Evolutionary conservation across 495 filamentous ascomycete genomes (phyloP).

Genomic region (Xylaria telfairii): DNA sequence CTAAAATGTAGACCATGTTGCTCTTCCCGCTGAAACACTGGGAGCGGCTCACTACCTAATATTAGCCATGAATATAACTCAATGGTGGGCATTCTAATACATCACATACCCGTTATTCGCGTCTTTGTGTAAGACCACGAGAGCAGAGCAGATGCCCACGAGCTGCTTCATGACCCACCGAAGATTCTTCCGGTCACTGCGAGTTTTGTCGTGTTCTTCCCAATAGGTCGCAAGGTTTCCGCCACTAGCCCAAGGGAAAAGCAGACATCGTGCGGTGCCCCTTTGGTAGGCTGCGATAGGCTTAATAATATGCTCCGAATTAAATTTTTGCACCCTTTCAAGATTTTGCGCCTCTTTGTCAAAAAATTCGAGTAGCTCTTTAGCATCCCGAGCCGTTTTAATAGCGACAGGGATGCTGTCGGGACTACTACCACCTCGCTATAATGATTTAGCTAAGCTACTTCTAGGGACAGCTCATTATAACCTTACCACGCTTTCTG

Average conservation of each 20-base stretch:
- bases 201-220: conserved; percentile 7
- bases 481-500: background rate
- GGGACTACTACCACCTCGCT: background rate
- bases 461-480: background rate
- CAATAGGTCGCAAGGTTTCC: conserved; percentile 31
- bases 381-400: background rate
- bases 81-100: background rate
- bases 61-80: background rate
- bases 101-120: conserved; percentile 16
- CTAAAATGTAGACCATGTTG: background rate
- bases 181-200: background rate
- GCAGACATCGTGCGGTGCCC: conserved; percentile 9
- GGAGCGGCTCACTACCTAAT: background rate
- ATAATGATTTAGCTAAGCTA: background rate
- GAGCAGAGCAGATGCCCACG: conserved; percentile 28
- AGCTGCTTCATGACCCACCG: conserved; percentile 27
- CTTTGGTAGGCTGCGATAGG: conserved; percentile 28
- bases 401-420: background rate
- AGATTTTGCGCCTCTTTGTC: background rate
- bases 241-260: conserved; percentile 33
- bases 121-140: conserved; percentile 25
- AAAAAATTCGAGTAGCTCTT: background rate
- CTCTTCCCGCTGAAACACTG: background rate
- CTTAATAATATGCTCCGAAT: conserved; percentile 26
- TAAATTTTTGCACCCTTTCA: background rate